Evolutionary conservation across 768 basidiomycete species (phyloP).

Genomic region (Suillus tomentosus): DNA sequence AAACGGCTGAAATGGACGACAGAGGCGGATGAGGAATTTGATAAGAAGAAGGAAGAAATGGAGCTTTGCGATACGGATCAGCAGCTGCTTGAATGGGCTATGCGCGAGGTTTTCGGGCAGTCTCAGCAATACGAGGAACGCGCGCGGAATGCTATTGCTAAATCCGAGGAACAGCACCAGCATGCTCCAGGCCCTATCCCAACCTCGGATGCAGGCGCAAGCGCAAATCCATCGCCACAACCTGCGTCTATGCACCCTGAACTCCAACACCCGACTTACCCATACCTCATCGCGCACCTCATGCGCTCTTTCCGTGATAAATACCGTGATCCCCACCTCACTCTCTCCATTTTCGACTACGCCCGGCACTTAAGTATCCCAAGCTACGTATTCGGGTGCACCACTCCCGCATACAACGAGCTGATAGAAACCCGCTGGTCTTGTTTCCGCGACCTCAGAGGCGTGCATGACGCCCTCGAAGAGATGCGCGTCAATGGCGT

Average conservation of each 20-base stretch:
- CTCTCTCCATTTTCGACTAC: constrained; percentile 81
- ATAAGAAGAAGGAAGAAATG: constrained; percentile 74
- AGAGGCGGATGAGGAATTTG: constrained; percentile 55
- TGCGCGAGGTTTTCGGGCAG: constrained; percentile 66
- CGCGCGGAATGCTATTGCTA: constrained; percentile 40
- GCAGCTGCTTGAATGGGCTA: constrained; percentile 74
- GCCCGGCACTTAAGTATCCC: constrained; percentile 72
- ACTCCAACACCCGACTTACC: constrained; percentile 67
- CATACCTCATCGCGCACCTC: constrained; percentile 72
- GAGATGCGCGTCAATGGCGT: constrained; percentile 88
- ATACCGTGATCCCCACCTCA: constrained; percentile 77
- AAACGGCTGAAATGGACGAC: constrained; percentile 53
- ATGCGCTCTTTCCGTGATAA: constrained; percentile 80
- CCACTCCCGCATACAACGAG: constrained; percentile 86
- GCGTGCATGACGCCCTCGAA: constrained; percentile 68
- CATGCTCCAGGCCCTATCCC: not conserved
- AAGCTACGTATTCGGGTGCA: constrained; percentile 89
- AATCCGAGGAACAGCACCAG: constrained; percentile 17
- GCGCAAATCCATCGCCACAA: not conserved
- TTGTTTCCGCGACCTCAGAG: constrained; percentile 78
- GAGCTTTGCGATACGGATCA: constrained; percentile 67
- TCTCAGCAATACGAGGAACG: constrained; percentile 51
- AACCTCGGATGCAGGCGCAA: not conserved
- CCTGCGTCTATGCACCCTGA: not conserved
- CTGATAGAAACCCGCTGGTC: constrained; percentile 84